phyloP scores from a whole-genome alignment of 257 asterid genomes.

The Lantana camara region DNA sequence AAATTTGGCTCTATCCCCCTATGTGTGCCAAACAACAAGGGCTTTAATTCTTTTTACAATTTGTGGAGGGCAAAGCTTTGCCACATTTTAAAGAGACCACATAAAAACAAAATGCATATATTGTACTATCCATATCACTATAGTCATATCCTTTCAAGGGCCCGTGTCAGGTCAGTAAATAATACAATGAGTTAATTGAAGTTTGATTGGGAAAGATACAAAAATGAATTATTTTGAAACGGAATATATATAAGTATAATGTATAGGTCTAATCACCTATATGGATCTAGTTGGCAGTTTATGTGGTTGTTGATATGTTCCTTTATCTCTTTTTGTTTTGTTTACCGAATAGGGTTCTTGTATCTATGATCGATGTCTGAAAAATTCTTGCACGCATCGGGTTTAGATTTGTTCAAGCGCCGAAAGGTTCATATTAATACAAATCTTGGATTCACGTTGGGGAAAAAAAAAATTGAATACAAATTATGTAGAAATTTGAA shows the following conservation, averaged over 20 bases:
- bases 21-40: constrained; percentile 1
- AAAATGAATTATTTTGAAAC: neutral
- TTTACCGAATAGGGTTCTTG: neutral
- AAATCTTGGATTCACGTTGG: too few species aligned
- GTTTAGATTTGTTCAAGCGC: too few species aligned
- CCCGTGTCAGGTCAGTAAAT: neutral
- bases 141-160: neutral
- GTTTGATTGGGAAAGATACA: neutral
- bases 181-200: neutral
- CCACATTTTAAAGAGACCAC: neutral
- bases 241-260: too few species aligned
- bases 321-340: too few species aligned
- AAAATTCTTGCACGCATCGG: neutral
- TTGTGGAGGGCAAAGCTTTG: neutral
- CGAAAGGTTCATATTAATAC: too few species aligned
- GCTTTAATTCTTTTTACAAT: neutral
- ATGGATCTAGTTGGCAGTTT: too few species aligned
- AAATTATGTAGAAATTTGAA: too few species aligned
- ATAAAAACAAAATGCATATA: neutral
- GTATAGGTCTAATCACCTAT: neutral
- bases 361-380: too few species aligned
- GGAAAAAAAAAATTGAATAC: too few species aligned
- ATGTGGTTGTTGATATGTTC: neutral
- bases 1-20: too few species aligned
- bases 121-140: neutral